Base-by-base conservation (phyloP, 768 basidiomycete species). In the Mycena chlorophos region DNA sequence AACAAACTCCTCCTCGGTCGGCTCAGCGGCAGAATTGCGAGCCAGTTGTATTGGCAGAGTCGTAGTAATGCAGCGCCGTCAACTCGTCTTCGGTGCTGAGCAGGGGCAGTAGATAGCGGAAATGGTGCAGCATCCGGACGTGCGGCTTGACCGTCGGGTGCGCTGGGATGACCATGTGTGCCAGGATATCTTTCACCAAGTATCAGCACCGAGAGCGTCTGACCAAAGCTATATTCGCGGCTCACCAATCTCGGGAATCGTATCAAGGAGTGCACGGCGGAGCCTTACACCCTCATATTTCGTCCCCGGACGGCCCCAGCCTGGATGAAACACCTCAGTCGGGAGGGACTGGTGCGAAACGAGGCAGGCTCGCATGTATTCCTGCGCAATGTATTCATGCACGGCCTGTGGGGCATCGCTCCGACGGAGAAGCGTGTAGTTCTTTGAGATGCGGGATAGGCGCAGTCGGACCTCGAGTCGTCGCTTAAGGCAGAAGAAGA, bases 251-350 rank as follows among this genome's bases (percentile, higher is more conserved):
- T 77, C 75, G 26, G 78, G 76, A 50, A 91, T 82, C 10, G 87
- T 91, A 57, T 88, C 83, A 10, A 91, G 74, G n/a, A 93, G 75
- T 8, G 78, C 70, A 46, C 83, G 81, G 40, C 88, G 82, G 65
- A 90, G 91, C 37, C 81, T 78, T 23, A 84, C 68, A 30, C 81
- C 86, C 17, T 74, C 80, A 68, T 82, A 80, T 60, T 78, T 78
- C 5, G 83, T 85, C 30, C 85, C 88, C 81, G 84, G 88, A 60
- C 76, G 72, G 22, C 90, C 89, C 89, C 89, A 91, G 13, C 90
- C 90, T 39, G 83, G 81, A 62, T 87, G 88, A 63, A 75, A 69
- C 3, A 79, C 80, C 51, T 82, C 80, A 68, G 81, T 83, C 20
- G 90, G 89, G 58, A 85, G 77, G 27, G 86, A 85, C 69, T 87